Evolutionary conservation across 768 basidiomycete genomes (phyloP), one percentile per base, ranked within the genome.

Genomic region (Butyriboletus loyo): DNA sequence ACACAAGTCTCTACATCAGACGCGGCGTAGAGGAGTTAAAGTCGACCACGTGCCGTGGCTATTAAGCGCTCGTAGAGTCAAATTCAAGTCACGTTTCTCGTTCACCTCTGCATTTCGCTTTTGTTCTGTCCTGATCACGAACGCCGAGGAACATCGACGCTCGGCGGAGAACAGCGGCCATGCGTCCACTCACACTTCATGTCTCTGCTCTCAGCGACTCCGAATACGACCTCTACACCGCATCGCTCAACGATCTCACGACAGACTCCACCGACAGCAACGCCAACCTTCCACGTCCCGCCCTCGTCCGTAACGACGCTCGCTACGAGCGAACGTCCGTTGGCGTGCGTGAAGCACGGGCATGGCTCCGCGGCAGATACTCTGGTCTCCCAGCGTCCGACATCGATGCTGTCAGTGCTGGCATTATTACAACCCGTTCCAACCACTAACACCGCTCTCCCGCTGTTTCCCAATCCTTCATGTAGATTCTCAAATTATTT

Each of bases 351-450:
- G 89, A 91, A 64, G 84, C 77, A 10, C 73, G 87, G 35, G 88
- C 85, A 5, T 91, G 88, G 88, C 69, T 91, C 45, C 71, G 86
- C 22, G 89, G 89, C 13, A 73, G 87, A 53, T 90, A 87, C 61
- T 70, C 80, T 6, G 72, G 77, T 56, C 63, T 90, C 7, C 64
- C 75, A 13, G 75, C 75, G 1, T 60, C 71, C 8, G 74, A 73
- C 37, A 79, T 91, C 36, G 89, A 90, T 69, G 63, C 70, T 58
- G 87, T 88, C 58, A 53, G 80, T 72, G 36, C 32, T 22, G 2
- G 11, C 25, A 25, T 30, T n/a, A 22, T 21, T 2, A 21, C 30
- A 21, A 21, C 35, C 21, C 8, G 41, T 28, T 32, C 5, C n/a
- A 28, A 44, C 17, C 17, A 40, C 46, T 57, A 14, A 62, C 46